A percentile compares a stretch with the other conserved stretches of the same genome.
Conservation (phyloP, 495 filamentous ascomycete genomes). For the Achaetomiella virescens region DNA sequence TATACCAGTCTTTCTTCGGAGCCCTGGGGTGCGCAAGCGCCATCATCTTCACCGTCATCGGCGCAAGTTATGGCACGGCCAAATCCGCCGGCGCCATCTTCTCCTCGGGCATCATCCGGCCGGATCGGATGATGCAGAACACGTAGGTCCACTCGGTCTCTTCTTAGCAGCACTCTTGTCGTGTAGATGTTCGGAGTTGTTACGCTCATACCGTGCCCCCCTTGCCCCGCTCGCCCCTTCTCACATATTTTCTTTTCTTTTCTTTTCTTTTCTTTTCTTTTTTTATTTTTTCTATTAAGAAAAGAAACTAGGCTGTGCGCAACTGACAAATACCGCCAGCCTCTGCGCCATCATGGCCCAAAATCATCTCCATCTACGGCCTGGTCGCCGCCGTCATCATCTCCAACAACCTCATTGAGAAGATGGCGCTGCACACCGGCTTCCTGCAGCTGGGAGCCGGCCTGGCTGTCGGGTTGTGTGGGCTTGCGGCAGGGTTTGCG, state of each 20-base stretch:
- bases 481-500: conserved; percentile 80
- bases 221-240: neutral
- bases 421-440: conserved; percentile 40
- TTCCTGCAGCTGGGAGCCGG: conserved; percentile 45
- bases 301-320: neutral
- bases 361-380: conserved; percentile 59
- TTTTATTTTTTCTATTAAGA: neutral
- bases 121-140: conserved; percentile 83
- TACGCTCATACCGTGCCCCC: neutral
- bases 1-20: conserved; percentile 43
- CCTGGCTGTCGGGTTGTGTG: conserved; percentile 41
- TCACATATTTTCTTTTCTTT: neutral
- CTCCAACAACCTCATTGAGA: conserved; percentile 37
- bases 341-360: conserved; percentile 71
- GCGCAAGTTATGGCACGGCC: conserved; percentile 90
- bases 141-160: conserved; percentile 27
- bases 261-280: too few relatives aligned
- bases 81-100: conserved; percentile 77
- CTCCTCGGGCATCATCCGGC: conserved; percentile 46
- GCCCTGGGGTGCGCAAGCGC: conserved; percentile 49
- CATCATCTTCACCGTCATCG: conserved; percentile 65
- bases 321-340: conserved; percentile 11
- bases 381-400: conserved; percentile 46
- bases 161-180: too few relatives aligned
- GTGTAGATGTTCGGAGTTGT: too few relatives aligned